Conservation (phyloP, 1,284 basidiomycete genomes). For the Testicularia cyperi region DNA sequence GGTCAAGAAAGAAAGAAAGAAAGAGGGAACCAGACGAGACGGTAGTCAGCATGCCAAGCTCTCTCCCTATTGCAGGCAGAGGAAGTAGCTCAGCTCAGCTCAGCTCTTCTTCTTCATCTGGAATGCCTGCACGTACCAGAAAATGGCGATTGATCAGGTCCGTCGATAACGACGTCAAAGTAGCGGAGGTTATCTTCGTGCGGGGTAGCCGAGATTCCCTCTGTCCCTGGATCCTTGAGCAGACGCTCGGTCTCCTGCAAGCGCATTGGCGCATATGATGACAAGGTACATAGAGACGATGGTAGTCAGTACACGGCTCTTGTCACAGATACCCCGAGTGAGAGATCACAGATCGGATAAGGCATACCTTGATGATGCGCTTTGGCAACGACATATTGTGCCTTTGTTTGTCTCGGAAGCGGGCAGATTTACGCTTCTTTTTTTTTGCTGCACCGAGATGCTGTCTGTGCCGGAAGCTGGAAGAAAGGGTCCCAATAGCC, state of each 20-base stretch:
- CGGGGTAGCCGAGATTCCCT: conserved; percentile 87
- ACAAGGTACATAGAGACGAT: neutral
- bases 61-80: too few species aligned
- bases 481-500: too few species aligned
- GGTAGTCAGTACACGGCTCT: too few species aligned
- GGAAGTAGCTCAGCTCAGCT: too few species aligned
- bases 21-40: too few species aligned
- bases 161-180: conserved; percentile 96
- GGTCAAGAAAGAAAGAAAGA: neutral
- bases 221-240: conserved; percentile 89
- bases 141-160: conserved; percentile 91
- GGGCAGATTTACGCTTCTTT: too few species aligned
- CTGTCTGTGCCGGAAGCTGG: too few species aligned
- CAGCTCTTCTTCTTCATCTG: too few species aligned
- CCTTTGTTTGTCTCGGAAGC: too few species aligned
- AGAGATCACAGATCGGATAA: neutral
- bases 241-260: conserved; percentile 92
- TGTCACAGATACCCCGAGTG: neutral
- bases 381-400: conserved; percentile 59
- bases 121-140: conserved; percentile 64
- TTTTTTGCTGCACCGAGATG: too few species aligned
- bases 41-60: too few species aligned
- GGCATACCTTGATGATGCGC: conserved; percentile 58
- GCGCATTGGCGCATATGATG: neutral
- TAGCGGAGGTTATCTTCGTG: conserved; percentile 98